phyloP scores from a whole-genome alignment of 1,284 basidiomycete genomes.

The Apiotrichum sp. region DNA sequence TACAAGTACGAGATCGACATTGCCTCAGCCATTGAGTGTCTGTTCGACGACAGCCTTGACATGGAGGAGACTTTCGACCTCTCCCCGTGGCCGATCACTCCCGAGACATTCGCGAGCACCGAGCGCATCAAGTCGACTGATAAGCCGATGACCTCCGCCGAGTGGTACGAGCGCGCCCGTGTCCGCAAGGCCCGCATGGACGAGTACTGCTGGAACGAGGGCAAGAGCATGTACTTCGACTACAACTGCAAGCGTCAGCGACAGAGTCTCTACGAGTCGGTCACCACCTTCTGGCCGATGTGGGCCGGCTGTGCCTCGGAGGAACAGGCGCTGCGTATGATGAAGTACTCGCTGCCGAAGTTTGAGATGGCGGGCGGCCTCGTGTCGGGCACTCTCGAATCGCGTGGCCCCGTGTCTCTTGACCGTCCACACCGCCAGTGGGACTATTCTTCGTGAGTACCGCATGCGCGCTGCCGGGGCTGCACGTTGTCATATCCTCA shows the following conservation, averaged over 20 bases:
- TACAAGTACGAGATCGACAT: conserved; percentile 93
- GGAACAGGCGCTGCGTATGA: conserved; percentile 84
- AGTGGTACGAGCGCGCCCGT: conserved; percentile 85
- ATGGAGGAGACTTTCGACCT: conserved; percentile 87
- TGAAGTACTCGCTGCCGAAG: conserved; percentile 83
- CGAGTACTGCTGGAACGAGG: conserved; percentile 95
- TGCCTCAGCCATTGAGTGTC: conserved; percentile 84
- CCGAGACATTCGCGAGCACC: conserved; percentile 61
- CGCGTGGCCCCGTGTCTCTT: conserved; percentile 87
- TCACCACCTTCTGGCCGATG: conserved; percentile 90
- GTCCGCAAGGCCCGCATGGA: conserved; percentile 79
- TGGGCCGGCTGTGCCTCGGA: conserved; percentile 97
- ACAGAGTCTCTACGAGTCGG: conserved; percentile 91
- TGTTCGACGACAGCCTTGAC: conserved; percentile 85
- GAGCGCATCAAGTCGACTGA: conserved; percentile 59
- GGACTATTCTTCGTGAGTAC: conserved; percentile 47
- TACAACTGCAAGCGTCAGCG: conserved; percentile 87
- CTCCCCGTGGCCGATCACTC: conserved; percentile 82
- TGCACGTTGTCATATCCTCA: too few species aligned
- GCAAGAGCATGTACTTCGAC: conserved; percentile 89
- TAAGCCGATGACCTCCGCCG: conserved; percentile 63
- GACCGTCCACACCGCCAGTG: conserved; percentile 98
- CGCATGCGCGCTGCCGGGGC: too few species aligned
- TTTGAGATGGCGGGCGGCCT: conserved; percentile 96
- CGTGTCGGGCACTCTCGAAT: conserved; percentile 93